phyloP scores from a whole-genome alignment of 1,284 basidiomycete species.

The Malassezia japonica region DNA sequence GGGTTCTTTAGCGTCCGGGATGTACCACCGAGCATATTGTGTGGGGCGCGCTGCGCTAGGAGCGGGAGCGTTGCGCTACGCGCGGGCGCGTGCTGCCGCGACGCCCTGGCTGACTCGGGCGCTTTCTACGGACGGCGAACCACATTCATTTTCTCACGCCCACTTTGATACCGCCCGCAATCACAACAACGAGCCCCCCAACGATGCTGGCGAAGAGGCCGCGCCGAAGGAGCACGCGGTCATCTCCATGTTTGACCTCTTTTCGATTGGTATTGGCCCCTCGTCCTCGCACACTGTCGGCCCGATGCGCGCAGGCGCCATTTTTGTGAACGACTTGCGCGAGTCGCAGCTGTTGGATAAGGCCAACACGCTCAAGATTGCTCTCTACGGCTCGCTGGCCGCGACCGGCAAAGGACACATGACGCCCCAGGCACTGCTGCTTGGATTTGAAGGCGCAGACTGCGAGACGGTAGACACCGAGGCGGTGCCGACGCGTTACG shows the following conservation, averaged over 20 bases:
- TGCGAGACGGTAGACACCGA: slow-evolving; percentile 69
- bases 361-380: slow-evolving; percentile 70
- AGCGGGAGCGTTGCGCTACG: not conserved
- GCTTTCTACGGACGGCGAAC: not conserved
- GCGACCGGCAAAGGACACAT: slow-evolving; percentile 77
- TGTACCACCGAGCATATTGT: too few relatives aligned
- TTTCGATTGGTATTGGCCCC: slow-evolving; percentile 67
- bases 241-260: slow-evolving; percentile 65
- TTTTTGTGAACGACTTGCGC: slow-evolving; percentile 63
- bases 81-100: not conserved
- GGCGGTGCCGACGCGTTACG: slow-evolving; percentile 60
- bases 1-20: too few relatives aligned
- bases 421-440: slow-evolving; percentile 82
- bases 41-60: not conserved
- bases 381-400: slow-evolving; percentile 59
- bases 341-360: slow-evolving; percentile 64
- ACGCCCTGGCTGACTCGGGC: not conserved
- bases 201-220: not conserved
- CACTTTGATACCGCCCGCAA: slow-evolving; percentile 10
- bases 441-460: slow-evolving; percentile 69
- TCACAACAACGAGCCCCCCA: not conserved
- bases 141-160: slow-evolving; percentile 17
- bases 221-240: slow-evolving; percentile 68
- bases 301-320: slow-evolving; percentile 82
- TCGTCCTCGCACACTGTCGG: slow-evolving; percentile 58